Evolutionary conservation across 2,329 filamentous ascomycete species (phyloP).

Genomic region (Talaromyces sp.): DNA sequence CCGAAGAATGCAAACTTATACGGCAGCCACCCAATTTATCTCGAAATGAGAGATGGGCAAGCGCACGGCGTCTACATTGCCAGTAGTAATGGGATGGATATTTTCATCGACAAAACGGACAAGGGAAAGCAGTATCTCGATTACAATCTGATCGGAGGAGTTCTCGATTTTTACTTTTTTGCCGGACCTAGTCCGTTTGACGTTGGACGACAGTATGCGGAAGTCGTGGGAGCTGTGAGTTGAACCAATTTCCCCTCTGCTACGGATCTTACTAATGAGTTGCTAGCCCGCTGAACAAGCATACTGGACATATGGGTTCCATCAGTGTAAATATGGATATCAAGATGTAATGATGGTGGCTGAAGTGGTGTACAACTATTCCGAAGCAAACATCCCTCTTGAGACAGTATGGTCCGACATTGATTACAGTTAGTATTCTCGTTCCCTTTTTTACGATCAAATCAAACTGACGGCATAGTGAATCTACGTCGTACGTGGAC

Average conservation of each 20-base stretch:
- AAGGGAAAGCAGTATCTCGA: slow-evolving; percentile 62
- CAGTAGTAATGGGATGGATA: slow-evolving; percentile 72
- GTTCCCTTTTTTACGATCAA: neutral
- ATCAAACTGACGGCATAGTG: slow-evolving; percentile 6
- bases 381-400: slow-evolving; percentile 36
- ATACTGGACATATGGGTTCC: slow-evolving; percentile 69
- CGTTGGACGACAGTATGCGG: slow-evolving; percentile 56
- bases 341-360: slow-evolving; percentile 44
- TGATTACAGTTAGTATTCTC: slow-evolving; percentile 36
- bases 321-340: slow-evolving; percentile 63
- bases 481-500: slow-evolving; percentile 34
- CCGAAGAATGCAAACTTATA: slow-evolving; percentile 64
- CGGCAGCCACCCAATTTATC: slow-evolving; percentile 69
- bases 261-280: neutral
- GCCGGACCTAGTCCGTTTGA: slow-evolving; percentile 55
- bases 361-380: slow-evolving; percentile 42
- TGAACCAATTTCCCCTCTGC: neutral
- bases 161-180: slow-evolving; percentile 67
- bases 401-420: slow-evolving; percentile 45
- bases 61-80: slow-evolving; percentile 64
- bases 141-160: slow-evolving; percentile 72
- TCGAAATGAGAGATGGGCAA: slow-evolving; percentile 59
- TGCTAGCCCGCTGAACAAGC: slow-evolving; percentile 64
- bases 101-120: slow-evolving; percentile 63
- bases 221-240: slow-evolving; percentile 42